phyloP scores from a whole-genome alignment of 106 monocot genomes.

The Xerophyta viscosa region DNA sequence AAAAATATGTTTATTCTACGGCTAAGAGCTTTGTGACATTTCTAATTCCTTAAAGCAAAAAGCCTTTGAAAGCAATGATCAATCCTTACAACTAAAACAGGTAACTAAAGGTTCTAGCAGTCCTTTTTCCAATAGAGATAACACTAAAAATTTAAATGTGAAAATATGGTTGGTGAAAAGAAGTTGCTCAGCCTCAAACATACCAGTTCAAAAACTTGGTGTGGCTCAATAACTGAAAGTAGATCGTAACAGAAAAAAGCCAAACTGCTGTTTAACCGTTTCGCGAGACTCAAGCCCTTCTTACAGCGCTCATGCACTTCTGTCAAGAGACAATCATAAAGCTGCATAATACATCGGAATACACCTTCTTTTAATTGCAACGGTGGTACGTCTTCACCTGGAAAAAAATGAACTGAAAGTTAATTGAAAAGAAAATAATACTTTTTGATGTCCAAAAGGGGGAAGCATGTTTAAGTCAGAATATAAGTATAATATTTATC shows the following conservation, averaged over 20 bases:
- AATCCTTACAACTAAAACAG: no score
- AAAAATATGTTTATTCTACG: no score
- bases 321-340: conserved; percentile 93
- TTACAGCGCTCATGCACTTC: conserved; percentile 99
- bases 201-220: conserved; percentile 99
- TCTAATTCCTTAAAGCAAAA: no score
- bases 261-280: conserved; percentile 85
- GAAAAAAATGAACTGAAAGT: background rate
- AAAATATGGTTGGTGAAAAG: background rate
- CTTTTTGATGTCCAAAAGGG: no score
- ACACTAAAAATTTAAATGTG: no score
- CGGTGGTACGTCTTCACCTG: conserved; percentile 97
- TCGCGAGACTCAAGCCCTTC: conserved; percentile 94
- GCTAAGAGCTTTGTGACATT: no score
- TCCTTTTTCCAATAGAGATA: no score
- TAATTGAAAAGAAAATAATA: no score
- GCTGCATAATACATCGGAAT: conserved; percentile 90
- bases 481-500: no score
- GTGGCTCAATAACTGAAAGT: conserved; percentile 85
- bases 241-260: conserved; percentile 98
- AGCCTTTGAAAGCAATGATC: no score
- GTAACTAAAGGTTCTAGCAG: no score
- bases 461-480: no score
- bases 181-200: background rate
- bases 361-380: conserved; percentile 94